Conservation (phyloP, 352 stramenopile species). For the Halophytophthora batemanensis region DNA sequence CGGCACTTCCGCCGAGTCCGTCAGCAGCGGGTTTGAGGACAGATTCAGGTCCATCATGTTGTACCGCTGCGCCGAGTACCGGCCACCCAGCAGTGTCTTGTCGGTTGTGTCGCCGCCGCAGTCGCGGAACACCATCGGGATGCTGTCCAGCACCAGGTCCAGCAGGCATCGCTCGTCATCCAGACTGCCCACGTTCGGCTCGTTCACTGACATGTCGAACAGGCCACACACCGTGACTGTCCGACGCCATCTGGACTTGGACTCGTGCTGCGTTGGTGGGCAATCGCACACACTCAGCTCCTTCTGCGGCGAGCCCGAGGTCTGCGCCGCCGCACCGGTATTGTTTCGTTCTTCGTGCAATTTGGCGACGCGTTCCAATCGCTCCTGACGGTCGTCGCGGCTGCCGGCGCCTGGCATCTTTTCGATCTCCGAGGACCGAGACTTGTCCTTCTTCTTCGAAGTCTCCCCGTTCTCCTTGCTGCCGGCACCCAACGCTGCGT, state of each 20-base stretch:
- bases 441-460: slow-evolving; percentile 53
- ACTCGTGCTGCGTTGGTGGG: slow-evolving; percentile 23
- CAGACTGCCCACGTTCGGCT: slow-evolving; percentile 72
- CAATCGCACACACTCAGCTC: slow-evolving; percentile 26
- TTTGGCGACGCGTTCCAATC: slow-evolving; percentile 61
- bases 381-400: slow-evolving; percentile 64
- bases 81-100: slow-evolving; percentile 80
- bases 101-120: slow-evolving; percentile 82
- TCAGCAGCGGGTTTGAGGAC: slow-evolving; percentile 47
- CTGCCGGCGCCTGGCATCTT: slow-evolving; percentile 73
- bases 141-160: slow-evolving; percentile 79
- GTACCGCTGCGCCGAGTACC: slow-evolving; percentile 76
- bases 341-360: slow-evolving; percentile 70
- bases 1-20: slow-evolving; percentile 56
- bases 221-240: slow-evolving; percentile 60
- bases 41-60: slow-evolving; percentile 56
- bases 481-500: slow-evolving; percentile 13
- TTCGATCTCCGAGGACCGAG: slow-evolving; percentile 40
- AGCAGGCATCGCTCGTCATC: slow-evolving; percentile 77
- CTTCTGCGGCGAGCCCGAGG: slow-evolving; percentile 22
- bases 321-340: slow-evolving; percentile 19
- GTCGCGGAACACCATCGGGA: slow-evolving; percentile 86
- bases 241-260: slow-evolving; percentile 31
- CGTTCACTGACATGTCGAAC: slow-evolving; percentile 73
- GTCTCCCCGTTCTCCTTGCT: slow-evolving; percentile 22